A percentile compares a stretch with the other conserved stretches of the same genome.
phyloP scores from a whole-genome alignment of 345 rosid species.

The thale cress (Arabidopsis thaliana) region TAIR10.1 NC_003071.7:14240001-14240500 shows the following conservation, averaged over 20 bases:
- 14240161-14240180: conserved; percentile 59
- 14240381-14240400: conserved; percentile 73
- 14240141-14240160: conserved; percentile 74
- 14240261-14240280: not conserved
- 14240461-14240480: conserved; percentile 58
- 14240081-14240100: conserved; percentile 76
- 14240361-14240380: conserved; percentile 71
- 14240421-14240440: conserved; percentile 65
- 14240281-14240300: conserved; percentile 55
- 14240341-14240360: conserved; percentile 55
- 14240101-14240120: conserved; percentile 78
- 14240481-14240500: conserved; percentile 6
- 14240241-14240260: not conserved
- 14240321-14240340: conserved; percentile 52
- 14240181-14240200: conserved; percentile 52
- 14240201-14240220: conserved; percentile 20
- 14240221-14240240: conserved; percentile 9
- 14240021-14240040: not conserved
- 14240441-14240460: conserved; percentile 93
- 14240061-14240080: not conserved
- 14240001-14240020: conserved; percentile 1
- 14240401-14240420: conserved; percentile 54
- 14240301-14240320: conserved; percentile 56
- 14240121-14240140: conserved; percentile 96
- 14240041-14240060: not conserved